A percentile compares a stretch with the other conserved stretches of the same genome.
Evolutionary conservation across 768 basidiomycete species (phyloP).

Genomic region (Tulasnella calospora): DNA sequence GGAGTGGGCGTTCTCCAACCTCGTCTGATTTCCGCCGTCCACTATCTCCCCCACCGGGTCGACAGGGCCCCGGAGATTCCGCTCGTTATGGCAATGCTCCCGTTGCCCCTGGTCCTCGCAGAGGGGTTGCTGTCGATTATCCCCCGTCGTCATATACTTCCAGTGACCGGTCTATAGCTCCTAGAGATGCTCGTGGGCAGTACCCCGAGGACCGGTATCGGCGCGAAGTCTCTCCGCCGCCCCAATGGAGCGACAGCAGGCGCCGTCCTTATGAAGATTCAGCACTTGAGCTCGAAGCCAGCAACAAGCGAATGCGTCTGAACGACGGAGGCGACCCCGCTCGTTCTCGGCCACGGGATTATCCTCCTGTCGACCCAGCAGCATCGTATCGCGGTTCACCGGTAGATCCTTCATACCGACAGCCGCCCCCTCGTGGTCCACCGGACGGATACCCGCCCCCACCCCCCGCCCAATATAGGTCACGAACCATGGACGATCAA

Average conservation of each 20-base stretch:
- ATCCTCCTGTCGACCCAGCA: not conserved
- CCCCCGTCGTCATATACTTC: slow-evolving; percentile 3
- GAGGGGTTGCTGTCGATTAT: slow-evolving; percentile 7
- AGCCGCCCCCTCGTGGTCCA: not conserved
- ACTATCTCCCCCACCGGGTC: not conserved
- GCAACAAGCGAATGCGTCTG: slow-evolving; percentile 10
- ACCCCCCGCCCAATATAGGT: not conserved
- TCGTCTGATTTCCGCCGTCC: slow-evolving; percentile 13
- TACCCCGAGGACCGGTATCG: not conserved
- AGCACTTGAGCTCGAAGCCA: slow-evolving; percentile 1
- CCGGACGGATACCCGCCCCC: not conserved
- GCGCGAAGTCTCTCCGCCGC: not conserved
- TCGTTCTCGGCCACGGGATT: slow-evolving; percentile 8
- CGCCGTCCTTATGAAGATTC: slow-evolving; percentile 12
- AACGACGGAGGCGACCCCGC: not conserved
- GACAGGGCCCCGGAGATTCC: not conserved
- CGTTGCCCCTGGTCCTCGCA: not conserved
- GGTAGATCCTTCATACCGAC: not conserved
- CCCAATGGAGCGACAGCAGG: not conserved
- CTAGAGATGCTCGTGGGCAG: not conserved
- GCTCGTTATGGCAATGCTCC: slow-evolving; percentile 11
- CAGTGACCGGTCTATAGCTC: not conserved
- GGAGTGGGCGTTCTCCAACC: slow-evolving; percentile 3
- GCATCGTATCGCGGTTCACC: not conserved
- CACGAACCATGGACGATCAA: not conserved